phyloP scores from a whole-genome alignment of 2,329 filamentous ascomycete species.

The Arthrobotrys entomopaga region DNA sequence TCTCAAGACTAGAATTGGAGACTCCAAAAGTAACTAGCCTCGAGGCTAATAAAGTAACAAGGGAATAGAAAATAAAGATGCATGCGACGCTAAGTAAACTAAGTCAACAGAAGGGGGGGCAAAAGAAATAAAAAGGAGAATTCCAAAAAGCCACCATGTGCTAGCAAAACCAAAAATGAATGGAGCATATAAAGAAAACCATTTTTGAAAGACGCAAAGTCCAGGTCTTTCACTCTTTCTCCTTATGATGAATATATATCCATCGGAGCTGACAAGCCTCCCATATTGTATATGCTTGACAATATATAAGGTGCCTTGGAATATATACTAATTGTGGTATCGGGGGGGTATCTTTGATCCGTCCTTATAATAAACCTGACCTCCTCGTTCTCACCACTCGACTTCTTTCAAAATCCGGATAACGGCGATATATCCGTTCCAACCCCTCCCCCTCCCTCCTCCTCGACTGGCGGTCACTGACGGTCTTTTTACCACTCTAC shows the following conservation, averaged over 20 bases:
- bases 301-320: background rate
- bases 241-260: too few species aligned
- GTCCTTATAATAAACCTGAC: background rate
- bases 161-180: slow-evolving; percentile 1
- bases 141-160: background rate
- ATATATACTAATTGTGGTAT: slow-evolving; percentile 11
- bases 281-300: background rate
- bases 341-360: slow-evolving; percentile 1
- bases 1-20: too few species aligned
- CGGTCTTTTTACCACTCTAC: slow-evolving; percentile 37
- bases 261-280: background rate
- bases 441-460: background rate
- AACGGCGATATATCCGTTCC: too few species aligned
- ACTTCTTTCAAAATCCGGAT: too few species aligned
- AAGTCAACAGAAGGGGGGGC: slow-evolving; percentile 8
- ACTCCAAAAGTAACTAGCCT: too few species aligned
- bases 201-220: background rate
- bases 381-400: background rate
- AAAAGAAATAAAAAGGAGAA: background rate
- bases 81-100: slow-evolving; percentile 54
- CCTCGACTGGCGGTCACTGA: slow-evolving; percentile 8
- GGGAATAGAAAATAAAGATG: slow-evolving; percentile 14
- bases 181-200: background rate
- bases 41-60: too few species aligned
- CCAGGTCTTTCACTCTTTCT: too few species aligned